Evolutionary conservation across 306 rosid species (phyloP), one percentile per base, ranked within the genome.

Genomic region (Prunus padus): DNA sequence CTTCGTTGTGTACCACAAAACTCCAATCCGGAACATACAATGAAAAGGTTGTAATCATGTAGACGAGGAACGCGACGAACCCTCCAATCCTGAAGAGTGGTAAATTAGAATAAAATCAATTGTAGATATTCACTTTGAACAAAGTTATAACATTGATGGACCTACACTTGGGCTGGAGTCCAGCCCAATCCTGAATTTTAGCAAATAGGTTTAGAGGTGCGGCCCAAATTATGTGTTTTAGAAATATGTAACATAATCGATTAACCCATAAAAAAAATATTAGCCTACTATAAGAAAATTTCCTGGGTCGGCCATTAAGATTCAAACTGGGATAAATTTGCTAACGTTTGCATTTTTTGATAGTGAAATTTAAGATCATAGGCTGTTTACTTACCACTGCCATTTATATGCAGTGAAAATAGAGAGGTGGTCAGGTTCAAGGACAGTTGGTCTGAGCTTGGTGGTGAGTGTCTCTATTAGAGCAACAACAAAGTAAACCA

Each of bases 1-100:
- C 14, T 11, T 75, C 3, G 13, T 75, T 3, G 30, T 26, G 69
- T 57, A 82, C 82, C 7, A 84, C 87, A 56, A 86, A 93, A 67
- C 84, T 91, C 98, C 98, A 93, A 69, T 91, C 93, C 8, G 98
- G 97, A 85, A 93, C 88, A 33, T 86, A 89, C 16, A 91, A 86
- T 12, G 89, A 22, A 65, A 77, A 93, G 18, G 98, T 88, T 67
- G 97, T 91, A 67, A 91, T 78, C 84, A 89, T 88, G 86, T 89
- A 91, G 56, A 89, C 65, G 13, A 89, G 63, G 67, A 91, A 85
- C 9, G 98, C 83, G 61, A 86, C 72, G 12, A 91, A 89, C 11
- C 97, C 98, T 26, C 96, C 98, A 70, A 91, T 54, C 98, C 98
- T 93, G 76, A 22, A 77, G 44, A 55, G n/a, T 66, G 16, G 52